Evolutionary conservation across 129 eudicot genomes (phyloP).

Genomic region (Tagetes erecta): DNA sequence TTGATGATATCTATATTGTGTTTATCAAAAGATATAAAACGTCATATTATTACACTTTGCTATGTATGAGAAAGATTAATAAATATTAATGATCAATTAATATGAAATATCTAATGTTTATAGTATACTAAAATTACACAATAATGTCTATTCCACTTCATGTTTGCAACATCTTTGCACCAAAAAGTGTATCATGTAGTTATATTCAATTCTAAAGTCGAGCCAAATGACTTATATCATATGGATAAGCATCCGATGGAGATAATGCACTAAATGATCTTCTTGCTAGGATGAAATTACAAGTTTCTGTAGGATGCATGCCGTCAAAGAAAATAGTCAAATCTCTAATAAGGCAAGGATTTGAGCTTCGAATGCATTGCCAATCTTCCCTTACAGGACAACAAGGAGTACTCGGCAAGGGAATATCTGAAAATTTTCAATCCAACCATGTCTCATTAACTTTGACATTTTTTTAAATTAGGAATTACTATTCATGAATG

Average conservation of each 20-base stretch:
- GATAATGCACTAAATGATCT: constrained; percentile 29
- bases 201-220: constrained; percentile 26
- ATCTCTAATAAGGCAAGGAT: constrained; percentile 24
- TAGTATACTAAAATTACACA: background rate
- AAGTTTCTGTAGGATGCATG: constrained; percentile 29
- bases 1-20: too few relatives aligned
- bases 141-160: background rate
- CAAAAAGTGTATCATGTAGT: background rate
- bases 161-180: background rate
- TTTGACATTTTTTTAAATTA: too few relatives aligned
- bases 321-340: constrained; percentile 33
- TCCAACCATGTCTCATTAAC: background rate
- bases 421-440: constrained; percentile 27
- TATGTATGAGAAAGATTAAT: background rate
- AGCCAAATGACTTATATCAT: constrained; percentile 37
- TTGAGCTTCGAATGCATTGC: constrained; percentile 26
- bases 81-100: background rate
- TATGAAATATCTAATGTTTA: background rate
- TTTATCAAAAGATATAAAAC: too few relatives aligned
- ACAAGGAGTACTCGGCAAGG: constrained; percentile 29
- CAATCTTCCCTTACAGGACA: constrained; percentile 23
- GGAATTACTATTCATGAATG: too few relatives aligned
- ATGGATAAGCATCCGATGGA: constrained; percentile 25
- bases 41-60: too few relatives aligned
- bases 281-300: constrained; percentile 21